phyloP scores from a whole-genome alignment of 225 moss, liverwort and hornwort species.

The Bryum argenteum region DNA sequence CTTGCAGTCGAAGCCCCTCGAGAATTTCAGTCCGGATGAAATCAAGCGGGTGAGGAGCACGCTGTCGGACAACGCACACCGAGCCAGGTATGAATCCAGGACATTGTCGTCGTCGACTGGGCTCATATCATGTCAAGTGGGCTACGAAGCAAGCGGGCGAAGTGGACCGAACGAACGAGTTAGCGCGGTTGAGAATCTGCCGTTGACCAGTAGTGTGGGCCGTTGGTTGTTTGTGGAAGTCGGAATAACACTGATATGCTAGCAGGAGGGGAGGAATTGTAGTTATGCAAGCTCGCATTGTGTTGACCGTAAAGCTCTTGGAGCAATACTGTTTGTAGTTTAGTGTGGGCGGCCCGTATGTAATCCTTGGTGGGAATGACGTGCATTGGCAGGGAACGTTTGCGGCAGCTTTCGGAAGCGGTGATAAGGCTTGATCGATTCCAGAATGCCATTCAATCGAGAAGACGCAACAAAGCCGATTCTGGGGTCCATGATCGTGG shows the following conservation, averaged over 20 bases:
- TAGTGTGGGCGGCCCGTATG: conserved; percentile 10
- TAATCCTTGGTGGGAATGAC: conserved; percentile 29
- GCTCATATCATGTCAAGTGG: conserved; percentile 8
- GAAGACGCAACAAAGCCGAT: conserved; percentile 70
- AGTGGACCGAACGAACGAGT: conserved; percentile 17
- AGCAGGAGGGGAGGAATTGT: conserved; percentile 18
- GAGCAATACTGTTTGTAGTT: conserved; percentile 14
- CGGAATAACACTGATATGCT: conserved; percentile 15
- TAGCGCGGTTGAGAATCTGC: conserved; percentile 7
- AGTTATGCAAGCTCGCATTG: conserved; percentile 21
- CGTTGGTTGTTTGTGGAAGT: conserved; percentile 19
- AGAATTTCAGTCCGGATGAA: conserved; percentile 59
- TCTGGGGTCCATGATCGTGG: conserved; percentile 48
- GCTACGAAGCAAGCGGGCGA: conserved; percentile 11
- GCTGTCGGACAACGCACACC: conserved; percentile 43
- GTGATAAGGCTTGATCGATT: conserved; percentile 68
- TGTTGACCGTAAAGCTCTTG: conserved; percentile 9
- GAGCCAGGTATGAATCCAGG: conserved; percentile 44
- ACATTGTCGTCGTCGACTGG: conserved; percentile 5
- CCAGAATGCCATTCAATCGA: conserved; percentile 47
- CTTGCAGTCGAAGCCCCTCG: conserved; percentile 61
- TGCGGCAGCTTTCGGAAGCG: conserved; percentile 46
- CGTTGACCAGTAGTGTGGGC: conserved; percentile 8
- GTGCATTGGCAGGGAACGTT: conserved; percentile 53
- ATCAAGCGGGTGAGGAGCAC: conserved; percentile 64